Percentiles rank a stretch among this genome's conserved stretches.
phyloP scores from a whole-genome alignment of 805 yeast genomes.

The Suhomyces canberraensis region DNA sequence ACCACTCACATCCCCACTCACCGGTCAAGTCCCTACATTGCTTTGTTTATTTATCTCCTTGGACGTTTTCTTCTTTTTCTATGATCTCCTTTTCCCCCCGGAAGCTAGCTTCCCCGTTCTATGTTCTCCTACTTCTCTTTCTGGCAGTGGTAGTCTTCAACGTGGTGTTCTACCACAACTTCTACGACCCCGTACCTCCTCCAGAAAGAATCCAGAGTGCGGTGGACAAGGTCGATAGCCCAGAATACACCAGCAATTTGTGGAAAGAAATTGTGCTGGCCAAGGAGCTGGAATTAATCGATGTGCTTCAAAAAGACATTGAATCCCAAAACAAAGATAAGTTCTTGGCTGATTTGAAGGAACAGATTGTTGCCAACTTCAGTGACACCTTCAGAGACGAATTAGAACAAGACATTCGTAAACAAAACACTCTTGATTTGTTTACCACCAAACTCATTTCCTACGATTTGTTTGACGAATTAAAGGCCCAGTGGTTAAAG shows the following conservation, averaged over 20 bases:
- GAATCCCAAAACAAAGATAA: conserved; percentile 6
- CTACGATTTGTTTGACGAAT: conserved; percentile 10
- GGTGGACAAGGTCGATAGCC: conserved; percentile 7
- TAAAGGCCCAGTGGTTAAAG: conserved; percentile 13
- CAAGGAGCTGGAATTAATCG: conserved; percentile 10
- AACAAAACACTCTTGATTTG: conserved; percentile 11
- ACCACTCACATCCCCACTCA: no score
- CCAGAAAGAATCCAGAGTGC: neutral
- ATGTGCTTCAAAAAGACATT: conserved; percentile 8
- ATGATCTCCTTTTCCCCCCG: conserved; percentile 8
- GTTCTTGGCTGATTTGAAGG: conserved; percentile 7
- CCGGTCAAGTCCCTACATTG: no score
- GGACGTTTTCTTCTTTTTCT: neutral
- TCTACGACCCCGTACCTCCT: neutral
- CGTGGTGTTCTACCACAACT: conserved; percentile 6
- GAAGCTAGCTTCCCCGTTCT: conserved; percentile 11
- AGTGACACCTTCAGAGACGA: conserved; percentile 8
- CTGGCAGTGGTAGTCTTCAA: conserved; percentile 8
- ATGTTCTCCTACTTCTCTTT: conserved; percentile 7
- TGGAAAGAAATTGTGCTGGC: conserved; percentile 6
- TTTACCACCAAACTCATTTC: conserved; percentile 12
- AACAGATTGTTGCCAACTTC: conserved; percentile 9
- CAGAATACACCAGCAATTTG: conserved; percentile 6
- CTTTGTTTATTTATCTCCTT: neutral
- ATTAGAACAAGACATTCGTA: conserved; percentile 7